Percentiles rank a stretch among this genome's conserved stretches.
Conservation (phyloP, 2,329 filamentous ascomycete species). For the Hymenoscyphus linearis region DNA sequence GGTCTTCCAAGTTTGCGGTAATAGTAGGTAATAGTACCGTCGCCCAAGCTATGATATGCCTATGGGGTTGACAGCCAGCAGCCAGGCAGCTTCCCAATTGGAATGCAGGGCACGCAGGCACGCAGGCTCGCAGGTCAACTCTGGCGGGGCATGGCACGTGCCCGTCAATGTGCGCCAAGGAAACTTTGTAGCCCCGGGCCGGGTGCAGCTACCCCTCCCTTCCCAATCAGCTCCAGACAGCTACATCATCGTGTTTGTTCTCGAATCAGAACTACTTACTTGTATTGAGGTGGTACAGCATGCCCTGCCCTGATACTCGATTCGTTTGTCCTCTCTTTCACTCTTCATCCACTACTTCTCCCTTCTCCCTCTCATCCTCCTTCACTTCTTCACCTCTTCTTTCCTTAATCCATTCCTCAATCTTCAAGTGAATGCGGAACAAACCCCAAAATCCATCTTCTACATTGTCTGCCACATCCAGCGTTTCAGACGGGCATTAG, state of each 20-base stretch:
- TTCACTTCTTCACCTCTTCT: neutral
- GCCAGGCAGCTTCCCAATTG: too few relatives aligned
- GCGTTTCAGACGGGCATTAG: neutral
- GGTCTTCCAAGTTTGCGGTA: too few relatives aligned
- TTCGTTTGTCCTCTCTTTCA: neutral
- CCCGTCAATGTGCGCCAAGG: too few relatives aligned
- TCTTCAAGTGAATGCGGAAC: neutral
- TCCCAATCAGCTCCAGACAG: neutral
- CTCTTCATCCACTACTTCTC: neutral
- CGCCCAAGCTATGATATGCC: too few relatives aligned
- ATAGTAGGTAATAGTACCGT: too few relatives aligned
- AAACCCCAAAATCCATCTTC: neutral
- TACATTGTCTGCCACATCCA: neutral
- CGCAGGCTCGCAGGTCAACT: too few relatives aligned
- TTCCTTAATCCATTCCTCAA: neutral
- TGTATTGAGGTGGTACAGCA: conserved; percentile 1
- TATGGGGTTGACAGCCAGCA: too few relatives aligned
- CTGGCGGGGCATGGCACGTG: too few relatives aligned
- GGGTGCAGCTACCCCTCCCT: too few relatives aligned
- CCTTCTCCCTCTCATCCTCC: neutral
- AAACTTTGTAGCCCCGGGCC: too few relatives aligned
- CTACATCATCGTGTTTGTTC: neutral
- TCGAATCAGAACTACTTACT: neutral
- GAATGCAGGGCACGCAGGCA: too few relatives aligned
- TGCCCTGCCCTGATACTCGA: neutral